Percentiles rank a stretch among this genome's conserved stretches.
These are phyloP conservation scores for Inonotus hispidus DNA, from an alignment of 1,284 basidiomycete genomes.

Conservation along the genomic window DNA sequence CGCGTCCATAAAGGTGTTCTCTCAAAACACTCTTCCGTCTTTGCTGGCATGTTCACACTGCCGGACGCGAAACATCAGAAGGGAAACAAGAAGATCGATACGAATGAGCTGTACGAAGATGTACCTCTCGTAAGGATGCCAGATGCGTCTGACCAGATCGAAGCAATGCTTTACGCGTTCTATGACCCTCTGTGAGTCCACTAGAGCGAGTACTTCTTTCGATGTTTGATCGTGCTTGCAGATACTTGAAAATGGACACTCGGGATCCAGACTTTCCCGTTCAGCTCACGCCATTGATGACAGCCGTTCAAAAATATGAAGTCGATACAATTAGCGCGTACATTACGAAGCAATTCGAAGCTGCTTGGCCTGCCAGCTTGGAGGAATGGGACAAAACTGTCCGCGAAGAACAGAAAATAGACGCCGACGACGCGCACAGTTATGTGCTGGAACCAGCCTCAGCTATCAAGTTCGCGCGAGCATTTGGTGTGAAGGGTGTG, in stretches of 20 bases:
- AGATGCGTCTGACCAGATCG: constrained; percentile 1
- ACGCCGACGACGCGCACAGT: not conserved
- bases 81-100: not conserved
- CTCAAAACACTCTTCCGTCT: not conserved
- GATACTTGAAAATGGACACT: not conserved
- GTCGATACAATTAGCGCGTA: not conserved
- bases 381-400: not conserved
- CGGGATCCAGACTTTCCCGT: not conserved
- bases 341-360: not conserved
- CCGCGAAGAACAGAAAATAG: not conserved
- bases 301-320: not conserved
- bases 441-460: not conserved
- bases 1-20: not conserved
- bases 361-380: not conserved
- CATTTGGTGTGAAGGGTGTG: not conserved
- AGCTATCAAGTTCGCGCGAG: not conserved
- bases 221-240: not conserved
- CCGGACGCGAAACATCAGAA: not conserved
- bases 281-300: not conserved
- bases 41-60: not conserved
- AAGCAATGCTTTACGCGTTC: not conserved
- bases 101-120: not conserved
- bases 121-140: not conserved
- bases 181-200: constrained; percentile 2
- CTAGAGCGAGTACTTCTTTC: not conserved